These are phyloP conservation scores for Danielia reshetovae DNA, from an alignment of 805 yeast species.

Conservation along the genomic window DNA sequence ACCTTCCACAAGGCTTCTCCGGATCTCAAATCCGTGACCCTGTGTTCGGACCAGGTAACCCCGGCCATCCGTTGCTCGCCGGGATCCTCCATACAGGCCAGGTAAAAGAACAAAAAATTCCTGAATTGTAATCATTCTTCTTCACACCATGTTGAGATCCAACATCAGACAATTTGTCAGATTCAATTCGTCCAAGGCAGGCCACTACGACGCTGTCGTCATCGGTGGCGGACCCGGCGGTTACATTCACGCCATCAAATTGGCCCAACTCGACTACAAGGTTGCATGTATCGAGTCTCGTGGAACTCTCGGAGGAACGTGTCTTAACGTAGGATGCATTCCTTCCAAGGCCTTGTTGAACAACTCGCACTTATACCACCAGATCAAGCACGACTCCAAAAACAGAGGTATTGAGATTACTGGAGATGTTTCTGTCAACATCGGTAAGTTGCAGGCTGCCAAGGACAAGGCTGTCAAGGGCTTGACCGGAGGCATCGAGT, in stretches of 20 bases:
- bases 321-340: slow-evolving; percentile 98
- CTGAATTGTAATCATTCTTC: too few species aligned
- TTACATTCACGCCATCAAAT: slow-evolving; percentile 97
- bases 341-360: slow-evolving; percentile 95
- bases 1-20: too few species aligned
- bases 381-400: slow-evolving; percentile 77
- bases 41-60: too few species aligned
- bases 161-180: slow-evolving; percentile 34
- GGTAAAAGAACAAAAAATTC: slow-evolving; percentile 4
- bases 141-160: slow-evolving; percentile 17
- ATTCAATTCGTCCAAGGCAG: slow-evolving; percentile 40
- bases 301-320: slow-evolving; percentile 96
- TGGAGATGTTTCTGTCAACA: slow-evolving; percentile 67
- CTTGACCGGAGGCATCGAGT: slow-evolving; percentile 90
- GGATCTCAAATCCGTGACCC: too few species aligned
- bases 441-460: slow-evolving; percentile 80
- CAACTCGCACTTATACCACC: slow-evolving; percentile 91
- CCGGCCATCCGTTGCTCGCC: too few species aligned
- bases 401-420: slow-evolving; percentile 87
- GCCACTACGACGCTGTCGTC: slow-evolving; percentile 83
- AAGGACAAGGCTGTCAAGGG: slow-evolving; percentile 88
- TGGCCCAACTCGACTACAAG: slow-evolving; percentile 91
- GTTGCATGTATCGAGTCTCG: slow-evolving; percentile 98
- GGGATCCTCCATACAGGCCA: slow-evolving; percentile 3
- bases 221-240: slow-evolving; percentile 99